These are phyloP conservation scores for Colletotrichum incanum DNA, from an alignment of 2,329 filamentous ascomycete species.

Conservation along the genomic window DNA sequence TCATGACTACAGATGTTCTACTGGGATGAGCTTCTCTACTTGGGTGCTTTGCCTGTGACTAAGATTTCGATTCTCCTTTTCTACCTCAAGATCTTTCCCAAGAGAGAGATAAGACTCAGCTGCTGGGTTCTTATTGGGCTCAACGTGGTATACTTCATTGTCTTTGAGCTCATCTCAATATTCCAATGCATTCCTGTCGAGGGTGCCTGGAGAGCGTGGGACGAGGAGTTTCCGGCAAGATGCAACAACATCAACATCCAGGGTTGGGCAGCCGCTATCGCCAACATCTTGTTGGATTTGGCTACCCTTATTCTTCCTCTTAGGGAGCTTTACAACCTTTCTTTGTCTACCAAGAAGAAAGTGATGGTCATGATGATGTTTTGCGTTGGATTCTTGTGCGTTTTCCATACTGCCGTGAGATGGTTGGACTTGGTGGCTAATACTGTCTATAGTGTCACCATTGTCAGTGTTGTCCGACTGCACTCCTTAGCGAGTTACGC, in stretches of 20 bases:
- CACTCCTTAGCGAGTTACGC: slow-evolving; percentile 39
- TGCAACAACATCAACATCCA: slow-evolving; percentile 54
- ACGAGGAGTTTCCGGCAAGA: slow-evolving; percentile 39
- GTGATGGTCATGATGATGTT: slow-evolving; percentile 62
- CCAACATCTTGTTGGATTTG: slow-evolving; percentile 54
- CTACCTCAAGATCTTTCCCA: slow-evolving; percentile 52
- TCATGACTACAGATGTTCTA: slow-evolving; percentile 47
- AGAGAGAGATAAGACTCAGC: slow-evolving; percentile 48
- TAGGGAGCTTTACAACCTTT: slow-evolving; percentile 55
- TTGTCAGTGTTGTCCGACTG: slow-evolving; percentile 53
- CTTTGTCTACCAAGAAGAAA: slow-evolving; percentile 61
- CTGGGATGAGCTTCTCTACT: slow-evolving; percentile 51
- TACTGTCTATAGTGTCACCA: slow-evolving; percentile 49
- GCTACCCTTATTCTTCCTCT: slow-evolving; percentile 55
- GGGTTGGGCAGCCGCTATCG: slow-evolving; percentile 49
- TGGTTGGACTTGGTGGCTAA: background rate
- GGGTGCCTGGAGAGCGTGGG: slow-evolving; percentile 47
- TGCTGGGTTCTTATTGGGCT: slow-evolving; percentile 47
- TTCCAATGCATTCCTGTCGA: slow-evolving; percentile 38
- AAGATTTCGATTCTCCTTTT: slow-evolving; percentile 53
- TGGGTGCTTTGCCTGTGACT: slow-evolving; percentile 49
- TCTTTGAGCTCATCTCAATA: slow-evolving; percentile 52
- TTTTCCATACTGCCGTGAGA: background rate
- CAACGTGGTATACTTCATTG: slow-evolving; percentile 45
- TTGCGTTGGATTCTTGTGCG: slow-evolving; percentile 56